Base-by-base conservation (phyloP, 768 basidiomycete genomes). In the Leccinellum luteum region DNA sequence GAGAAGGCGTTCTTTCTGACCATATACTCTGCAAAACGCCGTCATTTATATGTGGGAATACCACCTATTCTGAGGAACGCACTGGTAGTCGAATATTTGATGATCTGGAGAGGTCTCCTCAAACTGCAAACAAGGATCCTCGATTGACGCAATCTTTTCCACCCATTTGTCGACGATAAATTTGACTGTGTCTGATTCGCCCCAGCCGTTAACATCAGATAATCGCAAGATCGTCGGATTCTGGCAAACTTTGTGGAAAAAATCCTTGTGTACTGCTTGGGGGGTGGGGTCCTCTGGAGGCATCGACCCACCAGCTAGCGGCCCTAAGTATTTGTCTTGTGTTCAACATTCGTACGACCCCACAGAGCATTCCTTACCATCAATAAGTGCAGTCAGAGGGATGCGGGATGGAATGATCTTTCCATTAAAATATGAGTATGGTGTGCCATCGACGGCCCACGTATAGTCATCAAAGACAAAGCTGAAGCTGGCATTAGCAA, bases 401-500 rank as follows among this genome's bases (percentile, higher is more conserved):
- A 78, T 71, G 25, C 66, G 68, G 8, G 76, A 74, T 27, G 76
- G 74, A 25, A 75, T 75, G n/a, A 64, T 62, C 23, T 69, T 67
- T 10, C 70, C 72, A 54, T 74, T 67, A 48, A 60, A 74, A 14
- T 68, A 59, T 14, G 76, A 71, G 56, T 75, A 78, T 15, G 67
- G 68, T 15, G 70, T 63, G 4, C 66, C 64, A 21, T 74, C 69
- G 21, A 61, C 53, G 34, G 69, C 66, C 78, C 77, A 78, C 0
- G 75, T 76, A 58, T 79, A 76, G 53, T 78, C 72, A 32, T 77
- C 69, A 56, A 78, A 76, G n/a, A 78, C 77, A 50, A 73, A 73
- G 14, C 78, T 76, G 38, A 3, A 3, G 30, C 3, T 32, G 5
- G 3, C 32, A 15, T 69, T 30, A 65, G 57, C 9, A 32, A 38